phyloP scores from a whole-genome alignment of 148 eudicot species.

The Nyssa sinensis region DNA sequence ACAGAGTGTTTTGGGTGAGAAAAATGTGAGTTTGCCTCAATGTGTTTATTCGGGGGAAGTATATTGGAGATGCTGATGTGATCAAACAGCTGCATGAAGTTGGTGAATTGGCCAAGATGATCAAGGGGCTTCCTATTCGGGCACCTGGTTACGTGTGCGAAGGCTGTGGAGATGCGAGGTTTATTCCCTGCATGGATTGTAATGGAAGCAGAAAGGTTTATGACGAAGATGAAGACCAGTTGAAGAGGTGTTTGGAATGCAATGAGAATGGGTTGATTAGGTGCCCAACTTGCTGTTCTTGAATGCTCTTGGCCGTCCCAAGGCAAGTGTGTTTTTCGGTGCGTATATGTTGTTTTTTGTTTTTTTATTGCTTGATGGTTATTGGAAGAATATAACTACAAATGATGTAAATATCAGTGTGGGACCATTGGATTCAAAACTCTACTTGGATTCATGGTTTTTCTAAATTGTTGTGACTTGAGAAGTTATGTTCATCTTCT shows the following conservation, averaged over 20 bases:
- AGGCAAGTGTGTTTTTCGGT: background rate
- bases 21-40: conserved; percentile 67
- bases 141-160: conserved; percentile 48
- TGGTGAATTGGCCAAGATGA: too few species aligned
- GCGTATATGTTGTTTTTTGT: background rate
- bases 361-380: too few species aligned
- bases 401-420: conserved; percentile 5
- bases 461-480: background rate
- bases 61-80: too few species aligned
- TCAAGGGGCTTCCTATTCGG: too few species aligned
- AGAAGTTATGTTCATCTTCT: conserved; percentile 9
- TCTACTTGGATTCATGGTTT: conserved; percentile 1
- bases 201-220: conserved; percentile 83
- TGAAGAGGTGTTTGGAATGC: conserved; percentile 68
- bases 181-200: conserved; percentile 72
- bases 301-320: conserved; percentile 11
- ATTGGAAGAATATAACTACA: background rate
- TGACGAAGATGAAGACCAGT: conserved; percentile 70
- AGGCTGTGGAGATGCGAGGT: conserved; percentile 72
- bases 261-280: conserved; percentile 90
- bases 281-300: conserved; percentile 66
- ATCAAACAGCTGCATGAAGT: too few species aligned
- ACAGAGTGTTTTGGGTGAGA: conserved; percentile 49
- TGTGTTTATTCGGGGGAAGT: conserved; percentile 51
- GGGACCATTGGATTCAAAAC: conserved; percentile 8